Base-by-base conservation (phyloP, 768 basidiomycete genomes). In the Termitomyces titanicus region DNA sequence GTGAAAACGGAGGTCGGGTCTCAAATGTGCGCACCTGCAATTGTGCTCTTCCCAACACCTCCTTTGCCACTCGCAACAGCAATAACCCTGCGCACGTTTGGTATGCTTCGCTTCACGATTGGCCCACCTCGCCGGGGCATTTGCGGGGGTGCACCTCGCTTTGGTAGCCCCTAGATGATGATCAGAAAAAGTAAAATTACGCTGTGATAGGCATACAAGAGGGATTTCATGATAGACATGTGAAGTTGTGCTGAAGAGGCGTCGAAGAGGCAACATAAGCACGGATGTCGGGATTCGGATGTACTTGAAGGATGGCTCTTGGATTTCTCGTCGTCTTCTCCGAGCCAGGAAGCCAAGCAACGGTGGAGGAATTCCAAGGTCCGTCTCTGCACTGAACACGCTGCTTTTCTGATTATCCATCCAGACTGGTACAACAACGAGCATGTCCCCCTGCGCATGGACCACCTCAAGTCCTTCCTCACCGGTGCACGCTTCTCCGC, bases 21-120 rank as follows among this genome's bases (percentile, higher is more conserved):
- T 24, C 33, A 54, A 29, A 27, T 29, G 47, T 27, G 64, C 79
- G 37, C 58, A 94, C 94, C 89, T 53, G 94, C 92, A 31, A 98
- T 77, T 0, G 94, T 98, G 58, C 92, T 57, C 51, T 61, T 98
- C 17, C 95, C 95, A 17, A 97, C 95, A 2, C 95, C 95, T 24
- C 96, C 96, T 66, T 98, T 98, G 5, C 94, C 95, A 60, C 90
- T 92, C 8, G 94, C 90, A 0, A 98, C 92, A 2, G 82, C 88
- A 4, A 98, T 66, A 15, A 95, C 84, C 58, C 85, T 85, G 61
- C 86, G 84, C 7, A 94, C 94, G 61, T 96, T 74, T 1, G 86
- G 78, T 47, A 91, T 82, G 0, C 73, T 64, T 33, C 82, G 71
- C 67, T 84, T 87, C 55, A 75, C 70, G 24, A 82, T 75, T 1